Conservation (phyloP, 2,329 filamentous ascomycete species). For the Ascosphaera aggregata region DNA sequence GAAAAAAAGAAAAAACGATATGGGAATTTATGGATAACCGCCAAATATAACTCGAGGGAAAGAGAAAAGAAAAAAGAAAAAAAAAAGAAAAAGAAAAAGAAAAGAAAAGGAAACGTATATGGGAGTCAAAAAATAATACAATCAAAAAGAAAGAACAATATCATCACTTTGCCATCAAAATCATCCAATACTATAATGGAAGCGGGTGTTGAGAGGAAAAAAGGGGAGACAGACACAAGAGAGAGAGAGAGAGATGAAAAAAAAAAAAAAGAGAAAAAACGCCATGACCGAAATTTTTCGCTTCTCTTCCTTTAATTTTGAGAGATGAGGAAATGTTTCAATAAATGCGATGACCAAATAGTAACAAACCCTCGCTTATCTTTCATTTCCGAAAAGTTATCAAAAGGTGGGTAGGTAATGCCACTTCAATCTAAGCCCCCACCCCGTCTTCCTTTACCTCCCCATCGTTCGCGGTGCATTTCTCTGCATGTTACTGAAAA, state of each 20-base stretch:
- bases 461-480: slow-evolving; percentile 8
- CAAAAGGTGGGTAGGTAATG: slow-evolving; percentile 6
- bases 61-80: slow-evolving; percentile 3
- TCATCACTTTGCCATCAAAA: not conserved
- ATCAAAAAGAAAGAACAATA: not conserved
- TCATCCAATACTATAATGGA: not conserved
- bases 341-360: slow-evolving; percentile 3
- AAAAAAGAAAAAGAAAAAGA: not conserved
- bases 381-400: slow-evolving; percentile 5
- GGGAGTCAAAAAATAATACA: too few relatives aligned
- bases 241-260: not conserved
- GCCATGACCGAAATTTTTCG: not conserved
- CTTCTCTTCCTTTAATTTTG: not conserved
- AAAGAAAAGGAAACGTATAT: slow-evolving; percentile 1
- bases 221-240: not conserved
- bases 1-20: too few relatives aligned
- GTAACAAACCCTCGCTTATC: slow-evolving; percentile 7
- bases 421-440: not conserved
- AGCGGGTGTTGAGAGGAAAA: slow-evolving; percentile 6
- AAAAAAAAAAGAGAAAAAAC: not conserved
- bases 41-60: too few relatives aligned
- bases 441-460: not conserved
- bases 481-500: slow-evolving; percentile 44
- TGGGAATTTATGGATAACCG: too few relatives aligned
- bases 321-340: not conserved